Percentiles rank a stretch among this genome's conserved stretches.
These are phyloP conservation scores for Collybia nuda DNA, from an alignment of 768 basidiomycete species.

Conservation along the genomic window DNA sequence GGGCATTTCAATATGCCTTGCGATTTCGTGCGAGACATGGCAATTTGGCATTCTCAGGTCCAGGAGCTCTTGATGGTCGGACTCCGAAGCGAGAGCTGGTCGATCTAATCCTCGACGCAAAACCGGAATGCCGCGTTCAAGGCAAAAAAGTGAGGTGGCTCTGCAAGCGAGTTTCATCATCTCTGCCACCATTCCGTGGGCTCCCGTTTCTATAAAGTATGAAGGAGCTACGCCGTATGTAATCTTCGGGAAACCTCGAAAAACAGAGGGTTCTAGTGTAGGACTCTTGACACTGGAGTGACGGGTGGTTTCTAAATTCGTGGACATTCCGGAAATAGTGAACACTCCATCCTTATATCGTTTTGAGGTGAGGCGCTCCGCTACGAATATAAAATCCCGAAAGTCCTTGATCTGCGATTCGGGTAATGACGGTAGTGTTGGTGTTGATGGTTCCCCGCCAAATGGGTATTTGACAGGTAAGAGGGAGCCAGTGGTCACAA, in stretches of 20 bases:
- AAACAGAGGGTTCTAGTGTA: constrained; percentile 29
- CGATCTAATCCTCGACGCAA: constrained; percentile 54
- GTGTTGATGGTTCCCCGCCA: constrained; percentile 22
- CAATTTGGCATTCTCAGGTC: constrained; percentile 45
- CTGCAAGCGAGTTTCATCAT: constrained; percentile 81
- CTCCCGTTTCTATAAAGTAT: constrained; percentile 29
- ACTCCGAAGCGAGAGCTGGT: constrained; percentile 26
- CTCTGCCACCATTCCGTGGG: constrained; percentile 69
- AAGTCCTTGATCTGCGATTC: constrained; percentile 28
- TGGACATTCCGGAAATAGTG: neutral
- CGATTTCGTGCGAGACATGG: constrained; percentile 37
- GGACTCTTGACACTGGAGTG: constrained; percentile 30
- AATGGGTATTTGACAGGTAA: constrained; percentile 39
- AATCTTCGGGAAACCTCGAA: constrained; percentile 51
- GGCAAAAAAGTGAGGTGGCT: constrained; percentile 70
- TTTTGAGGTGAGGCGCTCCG: constrained; percentile 10
- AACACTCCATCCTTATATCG: constrained; percentile 23
- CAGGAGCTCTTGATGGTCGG: constrained; percentile 43
- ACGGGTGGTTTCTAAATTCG: too few relatives aligned
- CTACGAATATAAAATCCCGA: constrained; percentile 20
- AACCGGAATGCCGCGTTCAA: constrained; percentile 58
- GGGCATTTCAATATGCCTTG: constrained; percentile 30
- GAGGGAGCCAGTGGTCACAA: constrained; percentile 31
- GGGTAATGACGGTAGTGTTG: constrained; percentile 5
- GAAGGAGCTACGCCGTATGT: constrained; percentile 40